Percentiles rank a stretch among this genome's conserved stretches.
phyloP scores from a whole-genome alignment of 208 protist genomes.

The Leishmania tropica region DNA sequence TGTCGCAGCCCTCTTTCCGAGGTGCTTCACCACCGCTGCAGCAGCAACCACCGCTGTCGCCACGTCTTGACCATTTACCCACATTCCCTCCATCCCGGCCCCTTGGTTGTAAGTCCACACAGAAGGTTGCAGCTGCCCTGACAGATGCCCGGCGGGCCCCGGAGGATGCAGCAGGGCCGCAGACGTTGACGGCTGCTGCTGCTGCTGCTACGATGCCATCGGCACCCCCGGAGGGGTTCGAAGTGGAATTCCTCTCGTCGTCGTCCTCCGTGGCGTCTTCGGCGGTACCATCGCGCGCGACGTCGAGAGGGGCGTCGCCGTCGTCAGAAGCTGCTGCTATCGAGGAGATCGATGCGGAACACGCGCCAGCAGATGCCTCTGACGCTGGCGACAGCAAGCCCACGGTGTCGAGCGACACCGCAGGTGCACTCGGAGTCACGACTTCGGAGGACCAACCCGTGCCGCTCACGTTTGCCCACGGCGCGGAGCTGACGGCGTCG shows the following conservation, averaged over 20 bases:
- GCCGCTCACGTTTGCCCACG: slow-evolving; percentile 5
- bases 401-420: neutral
- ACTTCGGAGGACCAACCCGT: neutral
- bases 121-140: neutral
- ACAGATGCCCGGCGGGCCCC: neutral
- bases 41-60: neutral
- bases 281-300: neutral
- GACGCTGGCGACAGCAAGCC: neutral
- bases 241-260: slow-evolving; percentile 23
- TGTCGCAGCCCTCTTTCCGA: neutral
- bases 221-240: slow-evolving; percentile 18
- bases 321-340: slow-evolving; percentile 1
- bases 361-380: neutral
- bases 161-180: neutral
- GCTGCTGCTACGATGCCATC: neutral
- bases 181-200: neutral
- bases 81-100: neutral
- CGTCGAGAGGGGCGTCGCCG: slow-evolving; percentile 2
- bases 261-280: slow-evolving; percentile 11
- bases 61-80: neutral
- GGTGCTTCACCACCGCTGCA: neutral
- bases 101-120: neutral
- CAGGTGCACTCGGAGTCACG: neutral
- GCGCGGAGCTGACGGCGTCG: slow-evolving; percentile 3
- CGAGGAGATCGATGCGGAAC: neutral